Evolutionary conservation across 768 basidiomycete genomes (phyloP).

Genomic region (Mycena indigotica): DNA sequence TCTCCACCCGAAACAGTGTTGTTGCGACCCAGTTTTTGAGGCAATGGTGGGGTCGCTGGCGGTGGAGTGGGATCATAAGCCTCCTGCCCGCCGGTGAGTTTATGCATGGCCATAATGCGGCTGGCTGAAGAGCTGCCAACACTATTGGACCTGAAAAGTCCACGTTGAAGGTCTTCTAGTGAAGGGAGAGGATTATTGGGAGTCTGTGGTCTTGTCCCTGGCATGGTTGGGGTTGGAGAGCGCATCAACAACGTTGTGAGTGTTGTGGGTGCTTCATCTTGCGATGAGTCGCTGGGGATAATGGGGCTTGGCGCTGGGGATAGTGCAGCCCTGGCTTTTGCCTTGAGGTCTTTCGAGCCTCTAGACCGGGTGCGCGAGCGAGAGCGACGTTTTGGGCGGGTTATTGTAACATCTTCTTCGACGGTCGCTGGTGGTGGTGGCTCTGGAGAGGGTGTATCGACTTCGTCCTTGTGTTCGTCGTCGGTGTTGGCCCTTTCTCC

Average conservation of each 20-base stretch:
- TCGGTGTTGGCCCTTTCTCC: constrained; percentile 61
- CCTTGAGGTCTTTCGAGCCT: constrained; percentile 74
- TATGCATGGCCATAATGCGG: constrained; percentile 77
- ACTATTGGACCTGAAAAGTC: constrained; percentile 88
- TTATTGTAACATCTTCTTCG: constrained; percentile 39
- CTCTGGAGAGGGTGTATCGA: constrained; percentile 29
- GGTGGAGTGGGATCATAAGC: constrained; percentile 64
- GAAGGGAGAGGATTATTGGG: constrained; percentile 62
- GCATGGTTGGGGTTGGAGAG: constrained; percentile 55
- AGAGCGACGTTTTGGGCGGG: constrained; percentile 65
- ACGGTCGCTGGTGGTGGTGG: constrained; percentile 36
- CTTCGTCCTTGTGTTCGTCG: constrained; percentile 38
- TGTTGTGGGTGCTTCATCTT: constrained; percentile 52
- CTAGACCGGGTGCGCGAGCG: constrained; percentile 81
- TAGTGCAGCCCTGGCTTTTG: constrained; percentile 53
- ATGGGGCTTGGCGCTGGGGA: constrained; percentile 46
- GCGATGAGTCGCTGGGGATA: constrained; percentile 69
- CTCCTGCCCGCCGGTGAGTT: constrained; percentile 78
- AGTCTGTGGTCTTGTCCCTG: constrained; percentile 66
- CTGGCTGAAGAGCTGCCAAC: constrained; percentile 74
- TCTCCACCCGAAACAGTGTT: constrained; percentile 86
- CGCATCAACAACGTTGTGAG: constrained; percentile 49
- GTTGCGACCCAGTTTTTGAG: constrained; percentile 57
- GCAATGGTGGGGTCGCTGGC: constrained; percentile 49
- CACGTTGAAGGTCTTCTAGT: constrained; percentile 75